phyloP scores from a whole-genome alignment of 1,284 basidiomycete genomes.

The Boletellus deceptivus region DNA sequence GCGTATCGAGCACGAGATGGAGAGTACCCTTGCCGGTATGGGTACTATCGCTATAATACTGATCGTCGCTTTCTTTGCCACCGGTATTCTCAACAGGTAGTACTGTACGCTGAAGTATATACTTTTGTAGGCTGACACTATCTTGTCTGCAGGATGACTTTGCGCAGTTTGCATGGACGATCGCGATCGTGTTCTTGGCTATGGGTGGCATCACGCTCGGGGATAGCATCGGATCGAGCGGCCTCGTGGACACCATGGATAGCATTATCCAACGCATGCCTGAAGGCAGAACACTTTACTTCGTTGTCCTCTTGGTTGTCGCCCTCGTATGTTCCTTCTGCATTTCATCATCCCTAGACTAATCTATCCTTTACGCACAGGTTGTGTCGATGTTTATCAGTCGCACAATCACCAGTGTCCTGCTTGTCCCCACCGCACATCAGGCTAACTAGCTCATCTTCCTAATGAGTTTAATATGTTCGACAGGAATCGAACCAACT shows the following conservation, averaged over 20 bases:
- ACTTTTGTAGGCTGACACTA: neutral
- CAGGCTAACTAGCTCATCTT: constrained; percentile 86
- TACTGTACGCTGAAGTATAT: neutral
- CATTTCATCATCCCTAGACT: neutral
- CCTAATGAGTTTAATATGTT: constrained; percentile 90
- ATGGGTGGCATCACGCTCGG: constrained; percentile 99
- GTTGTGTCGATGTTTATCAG: constrained; percentile 88
- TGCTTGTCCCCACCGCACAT: constrained; percentile 94
- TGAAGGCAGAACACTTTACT: constrained; percentile 62
- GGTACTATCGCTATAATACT: constrained; percentile 95
- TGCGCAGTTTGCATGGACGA: constrained; percentile 92
- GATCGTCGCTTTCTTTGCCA: constrained; percentile 92
- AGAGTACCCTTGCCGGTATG: constrained; percentile 90
- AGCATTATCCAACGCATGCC: constrained; percentile 67
- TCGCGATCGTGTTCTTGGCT: constrained; percentile 92
- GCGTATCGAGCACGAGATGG: constrained; percentile 86
- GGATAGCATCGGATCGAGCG: constrained; percentile 92
- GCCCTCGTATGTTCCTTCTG: constrained; percentile 68
- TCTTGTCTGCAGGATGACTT: constrained; percentile 69
- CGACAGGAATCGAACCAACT: constrained; percentile 96
- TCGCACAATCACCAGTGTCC: constrained; percentile 94
- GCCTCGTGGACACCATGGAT: constrained; percentile 81
- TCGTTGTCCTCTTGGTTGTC: constrained; percentile 78
- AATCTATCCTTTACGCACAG: neutral
- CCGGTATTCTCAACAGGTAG: constrained; percentile 88